A percentile compares a stretch with the other conserved stretches of the same genome.
Conservation (phyloP, 371 early-diverging fungal species). For the Fennellomyces sp. region DNA sequence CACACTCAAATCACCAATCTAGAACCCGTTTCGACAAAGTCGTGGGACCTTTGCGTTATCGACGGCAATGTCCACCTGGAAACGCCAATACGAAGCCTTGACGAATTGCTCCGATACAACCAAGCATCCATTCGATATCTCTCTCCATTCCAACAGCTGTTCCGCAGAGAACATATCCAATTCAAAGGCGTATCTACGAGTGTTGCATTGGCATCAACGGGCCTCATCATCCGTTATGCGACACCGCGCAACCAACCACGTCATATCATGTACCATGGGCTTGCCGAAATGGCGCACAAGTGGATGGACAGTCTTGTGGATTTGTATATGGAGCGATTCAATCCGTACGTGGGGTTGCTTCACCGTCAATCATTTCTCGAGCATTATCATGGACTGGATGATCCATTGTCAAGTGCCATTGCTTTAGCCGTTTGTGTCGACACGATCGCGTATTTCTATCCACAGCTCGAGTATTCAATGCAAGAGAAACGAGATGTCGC, state of each 20-base stretch:
- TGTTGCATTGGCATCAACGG: neutral
- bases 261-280: neutral
- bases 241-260: neutral
- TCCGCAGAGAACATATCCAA: neutral
- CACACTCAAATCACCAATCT: neutral
- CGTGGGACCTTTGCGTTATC: slow-evolving; percentile 1
- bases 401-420: neutral
- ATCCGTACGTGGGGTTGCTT: neutral
- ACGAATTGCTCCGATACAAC: neutral
- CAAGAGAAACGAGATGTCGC: neutral
- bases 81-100: neutral
- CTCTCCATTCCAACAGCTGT: neutral
- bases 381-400: neutral
- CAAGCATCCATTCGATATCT: slow-evolving; percentile 1
- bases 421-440: neutral
- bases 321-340: neutral
- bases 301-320: neutral
- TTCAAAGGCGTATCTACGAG: neutral
- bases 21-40: too few species aligned
- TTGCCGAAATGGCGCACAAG: neutral
- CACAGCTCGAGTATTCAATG: neutral
- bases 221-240: neutral
- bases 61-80: neutral
- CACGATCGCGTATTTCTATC: neutral
- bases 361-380: neutral